Evolutionary conservation across 1,284 basidiomycete genomes (phyloP).

Genomic region (Moesziomyces aphidis): DNA sequence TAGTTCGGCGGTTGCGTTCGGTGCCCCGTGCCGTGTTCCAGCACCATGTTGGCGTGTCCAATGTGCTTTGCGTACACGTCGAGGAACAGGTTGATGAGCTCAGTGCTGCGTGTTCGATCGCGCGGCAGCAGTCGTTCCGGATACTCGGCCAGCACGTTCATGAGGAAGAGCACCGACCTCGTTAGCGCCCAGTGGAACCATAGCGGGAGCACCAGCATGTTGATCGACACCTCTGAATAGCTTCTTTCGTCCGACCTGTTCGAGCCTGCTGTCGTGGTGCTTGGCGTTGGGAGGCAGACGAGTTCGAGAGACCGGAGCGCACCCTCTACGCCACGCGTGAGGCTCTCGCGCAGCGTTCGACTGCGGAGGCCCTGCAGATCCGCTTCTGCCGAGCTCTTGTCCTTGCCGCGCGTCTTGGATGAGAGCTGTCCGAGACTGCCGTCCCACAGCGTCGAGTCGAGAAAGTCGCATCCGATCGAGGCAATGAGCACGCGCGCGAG

Average conservation of each 20-base stretch:
- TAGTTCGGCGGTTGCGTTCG: not conserved
- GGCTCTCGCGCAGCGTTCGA: conserved; percentile 21
- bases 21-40: conserved; percentile 15
- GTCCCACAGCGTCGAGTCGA: conserved; percentile 44
- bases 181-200: conserved; percentile 47
- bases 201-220: conserved; percentile 29
- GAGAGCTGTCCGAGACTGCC: conserved; percentile 26
- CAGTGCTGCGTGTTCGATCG: conserved; percentile 23
- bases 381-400: conserved; percentile 13
- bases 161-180: conserved; percentile 29
- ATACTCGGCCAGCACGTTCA: conserved; percentile 40
- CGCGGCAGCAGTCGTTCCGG: conserved; percentile 28
- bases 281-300: conserved; percentile 17
- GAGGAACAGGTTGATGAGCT: conserved; percentile 34
- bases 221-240: conserved; percentile 15
- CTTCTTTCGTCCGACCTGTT: conserved; percentile 1
- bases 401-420: not conserved
- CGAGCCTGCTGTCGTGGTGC: not conserved
- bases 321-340: conserved; percentile 26
- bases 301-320: conserved; percentile 29
- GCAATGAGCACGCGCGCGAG: conserved; percentile 29
- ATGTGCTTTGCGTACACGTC: conserved; percentile 42
- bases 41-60: conserved; percentile 38
- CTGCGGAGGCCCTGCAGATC: conserved; percentile 20
- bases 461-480: conserved; percentile 35